These are phyloP conservation scores for Saccharomyces hybrid DNA, from an alignment of 1,139 yeast genomes.

Conservation along the genomic window DNA sequence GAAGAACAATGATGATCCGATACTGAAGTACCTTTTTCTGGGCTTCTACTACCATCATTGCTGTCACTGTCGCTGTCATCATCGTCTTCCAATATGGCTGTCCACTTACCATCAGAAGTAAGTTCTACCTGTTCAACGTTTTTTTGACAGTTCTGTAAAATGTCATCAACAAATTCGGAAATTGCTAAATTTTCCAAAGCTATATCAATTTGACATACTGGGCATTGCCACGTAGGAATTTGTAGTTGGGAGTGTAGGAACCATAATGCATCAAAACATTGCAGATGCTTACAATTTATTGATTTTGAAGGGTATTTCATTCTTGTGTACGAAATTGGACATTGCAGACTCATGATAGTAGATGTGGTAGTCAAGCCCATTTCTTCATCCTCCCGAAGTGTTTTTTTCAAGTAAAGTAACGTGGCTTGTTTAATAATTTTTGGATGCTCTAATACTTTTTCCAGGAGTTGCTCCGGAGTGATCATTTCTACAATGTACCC, in stretches of 20 bases:
- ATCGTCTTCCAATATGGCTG: slow-evolving; percentile 32
- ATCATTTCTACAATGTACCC: slow-evolving; percentile 47
- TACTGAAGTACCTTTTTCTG: not conserved
- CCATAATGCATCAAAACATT: slow-evolving; percentile 61
- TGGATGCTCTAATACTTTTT: slow-evolving; percentile 34
- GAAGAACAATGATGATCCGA: not conserved
- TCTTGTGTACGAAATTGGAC: slow-evolving; percentile 58
- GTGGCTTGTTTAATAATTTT: slow-evolving; percentile 46
- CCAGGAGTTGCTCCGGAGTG: slow-evolving; percentile 35
- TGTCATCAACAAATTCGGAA: slow-evolving; percentile 52
- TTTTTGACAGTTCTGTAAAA: slow-evolving; percentile 39
- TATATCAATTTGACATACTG: slow-evolving; percentile 46
- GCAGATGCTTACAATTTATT: slow-evolving; percentile 54
- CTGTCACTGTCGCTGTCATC: slow-evolving; percentile 3
- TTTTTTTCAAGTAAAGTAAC: slow-evolving; percentile 35
- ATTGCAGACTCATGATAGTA: slow-evolving; percentile 49
- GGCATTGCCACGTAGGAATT: slow-evolving; percentile 63
- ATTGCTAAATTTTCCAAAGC: slow-evolving; percentile 47
- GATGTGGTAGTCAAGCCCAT: slow-evolving; percentile 53
- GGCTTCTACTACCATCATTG: slow-evolving; percentile 6
- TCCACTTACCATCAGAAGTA: slow-evolving; percentile 55
- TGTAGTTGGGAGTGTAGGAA: slow-evolving; percentile 54
- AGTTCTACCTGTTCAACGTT: slow-evolving; percentile 50
- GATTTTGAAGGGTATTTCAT: slow-evolving; percentile 57
- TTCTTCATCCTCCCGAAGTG: slow-evolving; percentile 40